These are phyloP conservation scores for Vitis cinerea DNA, from an alignment of 164 flowering plant genomes.

Conservation along the genomic window DNA sequence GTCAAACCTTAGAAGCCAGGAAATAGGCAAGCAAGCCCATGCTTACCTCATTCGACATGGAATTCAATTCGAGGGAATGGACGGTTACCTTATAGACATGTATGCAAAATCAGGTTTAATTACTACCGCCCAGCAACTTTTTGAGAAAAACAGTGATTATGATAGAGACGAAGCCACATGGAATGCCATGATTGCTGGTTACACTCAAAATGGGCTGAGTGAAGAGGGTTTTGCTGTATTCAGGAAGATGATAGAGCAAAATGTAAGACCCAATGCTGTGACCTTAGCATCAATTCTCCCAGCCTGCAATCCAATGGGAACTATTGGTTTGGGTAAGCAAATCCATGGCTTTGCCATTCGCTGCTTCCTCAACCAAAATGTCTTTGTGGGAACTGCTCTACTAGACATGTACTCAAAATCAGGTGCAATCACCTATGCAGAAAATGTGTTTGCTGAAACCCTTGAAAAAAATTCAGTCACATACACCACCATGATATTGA, in stretches of 20 bases:
- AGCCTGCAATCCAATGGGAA: constrained; percentile 55
- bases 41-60: constrained; percentile 72
- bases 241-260: constrained; percentile 52
- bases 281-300: constrained; percentile 83
- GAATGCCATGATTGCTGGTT: constrained; percentile 87
- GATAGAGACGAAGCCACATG: constrained; percentile 78
- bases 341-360: constrained; percentile 75
- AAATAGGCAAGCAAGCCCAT: constrained; percentile 77
- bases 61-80: constrained; percentile 76
- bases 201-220: constrained; percentile 58
- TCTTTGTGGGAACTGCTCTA: constrained; percentile 74
- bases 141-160: constrained; percentile 23
- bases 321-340: constrained; percentile 57
- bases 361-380: constrained; percentile 53
- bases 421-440: constrained; percentile 61
- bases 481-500: constrained; percentile 80
- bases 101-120: constrained; percentile 82
- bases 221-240: constrained; percentile 54
- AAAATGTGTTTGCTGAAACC: constrained; percentile 38
- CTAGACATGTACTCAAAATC: constrained; percentile 88
- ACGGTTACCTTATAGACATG: constrained; percentile 85
- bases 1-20: constrained; percentile 62
- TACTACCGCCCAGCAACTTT: constrained; percentile 40
- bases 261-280: constrained; percentile 60
- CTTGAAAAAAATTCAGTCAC: constrained; percentile 67